Evolutionary conservation across 208 protist species (phyloP).

Genomic region (Trypanosoma avium): DNA sequence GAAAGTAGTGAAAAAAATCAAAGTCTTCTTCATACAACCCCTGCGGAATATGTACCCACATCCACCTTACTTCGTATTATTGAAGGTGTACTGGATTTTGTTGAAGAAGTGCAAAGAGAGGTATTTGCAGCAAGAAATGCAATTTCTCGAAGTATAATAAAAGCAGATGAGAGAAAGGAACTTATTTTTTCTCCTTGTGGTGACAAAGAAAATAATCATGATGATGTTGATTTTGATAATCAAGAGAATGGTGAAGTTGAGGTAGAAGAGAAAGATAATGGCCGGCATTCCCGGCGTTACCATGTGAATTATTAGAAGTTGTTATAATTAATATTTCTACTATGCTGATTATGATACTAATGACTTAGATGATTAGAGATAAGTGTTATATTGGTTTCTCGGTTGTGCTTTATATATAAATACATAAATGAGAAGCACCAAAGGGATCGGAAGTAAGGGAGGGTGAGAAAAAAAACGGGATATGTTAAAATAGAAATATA

Average conservation of each 20-base stretch:
- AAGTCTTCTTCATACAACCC: not conserved
- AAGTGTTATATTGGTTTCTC: not conserved
- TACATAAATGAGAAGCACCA: too few species aligned
- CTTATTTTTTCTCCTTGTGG: not conserved
- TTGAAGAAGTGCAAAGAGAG: conserved; percentile 58
- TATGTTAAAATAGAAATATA: too few species aligned
- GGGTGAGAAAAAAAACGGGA: not conserved
- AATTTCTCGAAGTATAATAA: not conserved
- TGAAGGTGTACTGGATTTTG: conserved; percentile 75
- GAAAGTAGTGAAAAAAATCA: not conserved
- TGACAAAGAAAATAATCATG: not conserved
- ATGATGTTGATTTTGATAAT: not conserved
- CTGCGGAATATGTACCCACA: conserved; percentile 5
- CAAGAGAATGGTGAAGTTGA: not conserved
- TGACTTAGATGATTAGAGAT: conserved; percentile 5
- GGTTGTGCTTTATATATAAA: too few species aligned
- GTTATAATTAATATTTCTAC: too few species aligned
- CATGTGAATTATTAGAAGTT: not conserved
- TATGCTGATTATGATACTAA: not conserved
- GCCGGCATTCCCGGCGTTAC: not conserved
- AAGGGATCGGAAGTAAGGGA: too few species aligned
- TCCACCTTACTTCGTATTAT: conserved; percentile 51
- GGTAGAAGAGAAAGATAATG: not conserved
- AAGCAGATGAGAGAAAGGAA: not conserved
- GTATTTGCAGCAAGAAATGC: conserved; percentile 41